Evolutionary conservation across 441 rosid genomes (phyloP).

Genomic region (Corymbia calophylla): DNA sequence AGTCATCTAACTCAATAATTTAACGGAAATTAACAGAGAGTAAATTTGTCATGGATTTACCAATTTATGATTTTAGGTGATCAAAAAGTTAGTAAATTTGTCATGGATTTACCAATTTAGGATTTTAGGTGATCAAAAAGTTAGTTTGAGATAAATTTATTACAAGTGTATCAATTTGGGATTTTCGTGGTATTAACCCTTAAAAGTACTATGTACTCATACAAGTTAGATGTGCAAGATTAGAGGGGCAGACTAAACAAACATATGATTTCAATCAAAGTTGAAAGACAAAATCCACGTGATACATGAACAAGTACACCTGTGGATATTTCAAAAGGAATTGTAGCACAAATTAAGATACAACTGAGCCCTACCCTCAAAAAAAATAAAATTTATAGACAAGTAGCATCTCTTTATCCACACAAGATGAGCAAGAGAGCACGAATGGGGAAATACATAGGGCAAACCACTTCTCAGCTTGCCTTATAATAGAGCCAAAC

Average conservation of each 20-base stretch:
- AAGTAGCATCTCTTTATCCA: neutral
- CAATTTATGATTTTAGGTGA: too few relatives aligned
- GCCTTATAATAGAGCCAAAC: neutral
- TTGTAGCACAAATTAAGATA: neutral
- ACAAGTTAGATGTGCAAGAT: neutral
- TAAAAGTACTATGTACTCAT: neutral
- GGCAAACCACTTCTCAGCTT: neutral
- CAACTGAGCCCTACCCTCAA: neutral
- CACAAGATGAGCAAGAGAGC: neutral
- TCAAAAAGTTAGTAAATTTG: too few relatives aligned
- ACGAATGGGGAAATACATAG: neutral
- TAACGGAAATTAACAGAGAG: too few relatives aligned
- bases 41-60: too few relatives aligned
- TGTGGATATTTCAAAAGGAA: neutral
- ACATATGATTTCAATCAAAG: neutral
- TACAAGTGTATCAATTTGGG: too few relatives aligned
- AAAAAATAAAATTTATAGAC: neutral
- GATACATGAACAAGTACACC: neutral
- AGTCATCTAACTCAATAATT: too few relatives aligned
- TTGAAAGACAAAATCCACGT: neutral
- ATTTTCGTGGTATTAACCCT: neutral
- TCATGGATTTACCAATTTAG: rapidly evolving
- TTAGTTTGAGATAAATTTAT: neutral
- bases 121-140: too few relatives aligned
- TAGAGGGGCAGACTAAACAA: neutral